These are phyloP conservation scores for Potentilla sterilis DNA, from an alignment of 306 rosid species.

Conservation along the genomic window DNA sequence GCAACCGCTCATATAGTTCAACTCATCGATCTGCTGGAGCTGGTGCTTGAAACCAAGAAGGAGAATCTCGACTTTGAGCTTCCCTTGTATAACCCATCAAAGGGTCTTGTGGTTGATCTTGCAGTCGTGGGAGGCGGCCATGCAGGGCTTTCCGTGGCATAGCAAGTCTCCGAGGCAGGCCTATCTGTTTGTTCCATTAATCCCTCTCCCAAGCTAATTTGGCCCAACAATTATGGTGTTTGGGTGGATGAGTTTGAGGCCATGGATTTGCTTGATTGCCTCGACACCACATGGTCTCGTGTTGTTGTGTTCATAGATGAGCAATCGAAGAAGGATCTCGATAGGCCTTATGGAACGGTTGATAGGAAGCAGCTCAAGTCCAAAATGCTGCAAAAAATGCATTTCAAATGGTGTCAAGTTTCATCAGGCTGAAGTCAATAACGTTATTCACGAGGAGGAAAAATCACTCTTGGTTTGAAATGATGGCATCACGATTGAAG, in stretches of 20 bases:
- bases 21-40: conserved; percentile 87
- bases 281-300: conserved; percentile 94
- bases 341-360: conserved; percentile 94
- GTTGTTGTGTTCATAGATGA: conserved; percentile 77
- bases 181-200: conserved; percentile 86
- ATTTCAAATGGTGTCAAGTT: conserved; percentile 83
- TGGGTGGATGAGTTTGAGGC: conserved; percentile 99
- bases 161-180: conserved; percentile 96
- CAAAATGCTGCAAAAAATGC: conserved; percentile 86
- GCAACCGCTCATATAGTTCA: no score
- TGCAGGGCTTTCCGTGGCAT: conserved; percentile 94
- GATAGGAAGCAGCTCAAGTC: conserved; percentile 87
- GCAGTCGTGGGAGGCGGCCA: conserved; percentile 99
- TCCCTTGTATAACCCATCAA: conserved; percentile 75
- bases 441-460: conserved; percentile 81
- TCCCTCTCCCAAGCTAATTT: conserved; percentile 79
- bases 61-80: conserved; percentile 90
- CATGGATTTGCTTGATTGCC: conserved; percentile 94
- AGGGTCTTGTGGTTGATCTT: conserved; percentile 78
- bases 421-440: conserved; percentile 81
- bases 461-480: conserved; percentile 75
- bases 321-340: conserved; percentile 56
- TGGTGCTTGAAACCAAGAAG: conserved; percentile 88
- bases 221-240: conserved; percentile 99
- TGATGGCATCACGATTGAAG: conserved; percentile 87